These are phyloP conservation scores for Chalaropsis thielavioides DNA, from an alignment of 2,329 filamentous ascomycete species.

Conservation along the genomic window DNA sequence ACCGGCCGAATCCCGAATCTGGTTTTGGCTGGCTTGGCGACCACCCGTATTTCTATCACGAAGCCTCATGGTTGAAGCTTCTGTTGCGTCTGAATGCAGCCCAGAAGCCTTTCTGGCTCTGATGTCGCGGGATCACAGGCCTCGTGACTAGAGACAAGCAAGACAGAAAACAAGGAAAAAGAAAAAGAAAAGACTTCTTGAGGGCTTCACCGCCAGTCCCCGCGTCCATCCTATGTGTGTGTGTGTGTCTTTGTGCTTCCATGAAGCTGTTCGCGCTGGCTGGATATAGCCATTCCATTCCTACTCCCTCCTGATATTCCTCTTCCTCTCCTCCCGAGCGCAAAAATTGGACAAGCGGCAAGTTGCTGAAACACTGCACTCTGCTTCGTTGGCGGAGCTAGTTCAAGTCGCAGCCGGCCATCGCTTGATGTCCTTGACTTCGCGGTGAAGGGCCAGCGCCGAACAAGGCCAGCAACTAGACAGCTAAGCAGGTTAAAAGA, in stretches of 20 bases:
- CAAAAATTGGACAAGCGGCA: not conserved
- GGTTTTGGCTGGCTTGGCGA: not conserved
- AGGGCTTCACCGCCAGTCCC: slow-evolving; percentile 1
- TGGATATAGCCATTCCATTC: not conserved
- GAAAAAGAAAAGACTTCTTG: not conserved
- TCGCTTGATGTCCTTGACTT: not conserved
- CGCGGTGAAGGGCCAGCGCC: not conserved
- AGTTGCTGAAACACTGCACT: not conserved
- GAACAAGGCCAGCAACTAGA: too few species aligned
- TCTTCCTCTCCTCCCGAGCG: not conserved
- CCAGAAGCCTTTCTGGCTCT: too few species aligned
- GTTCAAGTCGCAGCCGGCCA: not conserved
- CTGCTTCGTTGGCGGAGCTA: not conserved
- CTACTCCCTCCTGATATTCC: too few species aligned
- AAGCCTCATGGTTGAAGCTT: not conserved
- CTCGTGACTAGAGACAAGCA: not conserved
- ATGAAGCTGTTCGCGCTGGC: not conserved
- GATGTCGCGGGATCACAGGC: not conserved
- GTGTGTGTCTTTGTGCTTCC: not conserved
- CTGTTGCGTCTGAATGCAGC: too few species aligned
- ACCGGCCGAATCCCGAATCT: not conserved
- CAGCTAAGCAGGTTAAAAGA: too few species aligned
- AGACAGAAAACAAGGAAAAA: not conserved
- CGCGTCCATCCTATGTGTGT: not conserved
- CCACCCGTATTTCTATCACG: not conserved